phyloP scores from a whole-genome alignment of 257 asterid genomes.

The Nicotiana obtusifolia region DNA sequence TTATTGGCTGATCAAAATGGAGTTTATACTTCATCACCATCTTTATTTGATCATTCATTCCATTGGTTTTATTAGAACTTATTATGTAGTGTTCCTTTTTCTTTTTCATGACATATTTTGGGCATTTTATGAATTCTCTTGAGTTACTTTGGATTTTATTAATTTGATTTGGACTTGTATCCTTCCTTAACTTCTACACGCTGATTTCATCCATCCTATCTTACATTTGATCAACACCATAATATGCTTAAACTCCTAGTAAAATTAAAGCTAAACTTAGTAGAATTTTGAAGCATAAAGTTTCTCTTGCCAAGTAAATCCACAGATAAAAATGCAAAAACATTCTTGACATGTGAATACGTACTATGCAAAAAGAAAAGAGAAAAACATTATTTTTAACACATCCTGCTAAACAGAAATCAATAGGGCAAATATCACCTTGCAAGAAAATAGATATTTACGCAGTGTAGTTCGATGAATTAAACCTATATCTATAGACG shows the following conservation, averaged over 20 bases:
- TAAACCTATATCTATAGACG: no score
- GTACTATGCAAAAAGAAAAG: no score
- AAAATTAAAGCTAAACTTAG: neutral
- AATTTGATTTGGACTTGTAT: neutral
- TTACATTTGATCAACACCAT: neutral
- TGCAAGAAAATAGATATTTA: no score
- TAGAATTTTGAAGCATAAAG: no score
- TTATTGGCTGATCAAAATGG: neutral
- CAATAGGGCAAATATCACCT: no score
- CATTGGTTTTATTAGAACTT: neutral
- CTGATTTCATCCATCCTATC: neutral
- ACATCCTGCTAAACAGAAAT: no score
- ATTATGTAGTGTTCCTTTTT: neutral
- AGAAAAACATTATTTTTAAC: no score
- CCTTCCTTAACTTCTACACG: neutral
- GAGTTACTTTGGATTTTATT: neutral
- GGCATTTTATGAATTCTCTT: neutral
- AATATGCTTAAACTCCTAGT: neutral
- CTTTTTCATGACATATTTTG: no score
- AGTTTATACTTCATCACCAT: neutral
- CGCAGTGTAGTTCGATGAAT: neutral
- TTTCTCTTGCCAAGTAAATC: no score
- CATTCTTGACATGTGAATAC: no score
- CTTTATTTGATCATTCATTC: neutral
- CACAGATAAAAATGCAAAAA: no score